Evolutionary conservation across 2,329 filamentous ascomycete genomes (phyloP).

Genomic region (Colletotrichum lindemuthianum): DNA sequence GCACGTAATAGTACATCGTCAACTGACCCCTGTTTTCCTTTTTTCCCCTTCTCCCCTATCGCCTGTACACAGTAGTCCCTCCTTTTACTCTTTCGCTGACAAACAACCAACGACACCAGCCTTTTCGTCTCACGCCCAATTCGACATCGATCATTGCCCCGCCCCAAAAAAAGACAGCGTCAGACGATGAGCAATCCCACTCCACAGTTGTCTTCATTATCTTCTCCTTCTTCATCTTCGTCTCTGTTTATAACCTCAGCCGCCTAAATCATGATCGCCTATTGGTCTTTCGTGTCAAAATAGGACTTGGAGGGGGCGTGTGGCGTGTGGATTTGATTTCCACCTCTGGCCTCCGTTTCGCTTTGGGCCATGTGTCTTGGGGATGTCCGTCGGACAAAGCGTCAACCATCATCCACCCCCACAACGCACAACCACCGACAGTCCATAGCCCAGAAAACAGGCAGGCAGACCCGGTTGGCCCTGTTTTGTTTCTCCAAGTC

Average conservation of each 20-base stretch:
- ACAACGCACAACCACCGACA: constrained; percentile 14
- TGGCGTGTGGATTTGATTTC: constrained; percentile 24
- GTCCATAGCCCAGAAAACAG: neutral
- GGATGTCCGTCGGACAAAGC: constrained; percentile 40
- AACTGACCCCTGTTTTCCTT: too few relatives aligned
- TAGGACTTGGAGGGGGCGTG: constrained; percentile 19
- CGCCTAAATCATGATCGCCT: constrained; percentile 14
- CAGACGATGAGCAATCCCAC: neutral
- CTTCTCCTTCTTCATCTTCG: neutral
- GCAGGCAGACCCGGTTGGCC: constrained; percentile 5
- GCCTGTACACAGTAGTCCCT: too few relatives aligned
- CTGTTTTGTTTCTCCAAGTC: constrained; percentile 15
- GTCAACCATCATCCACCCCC: constrained; percentile 26
- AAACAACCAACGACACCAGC: neutral
- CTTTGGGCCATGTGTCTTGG: constrained; percentile 34
- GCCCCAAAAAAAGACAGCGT: neutral
- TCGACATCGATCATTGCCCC: too few relatives aligned
- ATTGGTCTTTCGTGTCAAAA: neutral
- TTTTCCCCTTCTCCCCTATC: too few relatives aligned
- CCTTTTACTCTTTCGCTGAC: too few relatives aligned
- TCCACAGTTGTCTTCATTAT: constrained; percentile 4
- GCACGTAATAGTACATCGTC: too few relatives aligned
- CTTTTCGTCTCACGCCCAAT: constrained; percentile 1
- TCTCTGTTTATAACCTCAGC: neutral
- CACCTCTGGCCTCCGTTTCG: constrained; percentile 34